Evolutionary conservation across 257 asterid species (phyloP), one percentile per base, ranked within the genome.

Genomic region (Linderniella brevidens): DNA sequence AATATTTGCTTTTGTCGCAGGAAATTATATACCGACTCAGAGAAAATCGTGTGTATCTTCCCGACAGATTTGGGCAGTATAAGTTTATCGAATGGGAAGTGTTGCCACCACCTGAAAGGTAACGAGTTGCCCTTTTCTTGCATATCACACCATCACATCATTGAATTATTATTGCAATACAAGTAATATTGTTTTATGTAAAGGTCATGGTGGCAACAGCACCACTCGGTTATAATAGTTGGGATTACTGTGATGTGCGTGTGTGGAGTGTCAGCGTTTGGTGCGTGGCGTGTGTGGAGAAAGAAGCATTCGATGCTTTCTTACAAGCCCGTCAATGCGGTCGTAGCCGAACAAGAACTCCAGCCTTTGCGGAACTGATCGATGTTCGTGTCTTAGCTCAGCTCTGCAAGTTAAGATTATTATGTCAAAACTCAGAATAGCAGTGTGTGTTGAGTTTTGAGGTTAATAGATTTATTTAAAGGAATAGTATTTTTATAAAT

Each of bases 301-400:
- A 67, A 75, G 58, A 60, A 74, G 45, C 73, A 52, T 55, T 61
- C 71, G 5, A 32, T 49, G 35, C 15, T 43, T 18, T 50, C 92
- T 9, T 90, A 85, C 88, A 72, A 81, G 64, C 96, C 96, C 5
- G 92, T 90, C 20, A 80, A 79, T 58, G 48, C 75, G 35, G 77
- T 58, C 41, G 75, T 60, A 37, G 79, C 92, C 7, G 99, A 90
- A 73, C 96, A 85, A 63, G 99, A 90, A 68, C 94, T 90, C 39
- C 96, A 85, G 67, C 99, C 99, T 10, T 72, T 90, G 45, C 82
- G 65, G 63, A 65, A 29, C 61, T 39, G 32, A 25, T 25, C 3
- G 4, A 25, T 25, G 4, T 25, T 25, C 32, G 6, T 25, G 32
- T 25, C 3, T 25, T 25, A 2, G 6, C 6, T 25, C n/a, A n/a